Conservation (phyloP, 192 early-diverging fungal species). For the Rhizoclosmatium globosum region DNA sequence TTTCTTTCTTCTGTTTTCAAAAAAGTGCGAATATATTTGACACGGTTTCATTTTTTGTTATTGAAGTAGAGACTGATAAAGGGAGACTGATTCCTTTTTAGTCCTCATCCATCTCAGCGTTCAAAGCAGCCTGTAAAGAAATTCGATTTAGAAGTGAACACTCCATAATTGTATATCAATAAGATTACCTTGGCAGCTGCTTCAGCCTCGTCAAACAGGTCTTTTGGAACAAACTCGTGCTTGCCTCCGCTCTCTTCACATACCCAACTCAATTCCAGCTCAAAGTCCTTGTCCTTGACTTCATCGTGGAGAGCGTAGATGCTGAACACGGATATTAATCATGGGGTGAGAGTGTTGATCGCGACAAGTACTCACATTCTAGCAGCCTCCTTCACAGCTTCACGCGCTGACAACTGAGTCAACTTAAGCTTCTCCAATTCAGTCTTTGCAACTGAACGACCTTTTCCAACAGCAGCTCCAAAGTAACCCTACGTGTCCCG, state of each 20-base stretch:
- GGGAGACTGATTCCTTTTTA: slow-evolving; percentile 13
- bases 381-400: slow-evolving; percentile 94
- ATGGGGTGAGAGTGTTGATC: neutral
- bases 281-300: slow-evolving; percentile 98
- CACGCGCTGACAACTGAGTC: slow-evolving; percentile 75
- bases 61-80: neutral
- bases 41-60: no score
- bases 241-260: slow-evolving; percentile 79
- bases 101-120: slow-evolving; percentile 63
- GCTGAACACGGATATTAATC: slow-evolving; percentile 50
- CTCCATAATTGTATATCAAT: neutral
- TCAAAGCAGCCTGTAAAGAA: slow-evolving; percentile 50
- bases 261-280: slow-evolving; percentile 97
- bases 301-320: slow-evolving; percentile 96
- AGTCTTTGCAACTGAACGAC: slow-evolving; percentile 96
- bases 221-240: slow-evolving; percentile 89
- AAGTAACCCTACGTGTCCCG: slow-evolving; percentile 81
- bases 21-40: no score
- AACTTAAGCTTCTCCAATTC: slow-evolving; percentile 98
- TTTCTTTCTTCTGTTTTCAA: no score
- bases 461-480: slow-evolving; percentile 95
- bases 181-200: slow-evolving; percentile 70
- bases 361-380: slow-evolving; percentile 73
- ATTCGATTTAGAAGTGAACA: neutral
- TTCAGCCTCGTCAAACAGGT: slow-evolving; percentile 87